Conservation (phyloP, 805 yeast genomes). For the Saccharomycopsis lassenensis region DNA sequence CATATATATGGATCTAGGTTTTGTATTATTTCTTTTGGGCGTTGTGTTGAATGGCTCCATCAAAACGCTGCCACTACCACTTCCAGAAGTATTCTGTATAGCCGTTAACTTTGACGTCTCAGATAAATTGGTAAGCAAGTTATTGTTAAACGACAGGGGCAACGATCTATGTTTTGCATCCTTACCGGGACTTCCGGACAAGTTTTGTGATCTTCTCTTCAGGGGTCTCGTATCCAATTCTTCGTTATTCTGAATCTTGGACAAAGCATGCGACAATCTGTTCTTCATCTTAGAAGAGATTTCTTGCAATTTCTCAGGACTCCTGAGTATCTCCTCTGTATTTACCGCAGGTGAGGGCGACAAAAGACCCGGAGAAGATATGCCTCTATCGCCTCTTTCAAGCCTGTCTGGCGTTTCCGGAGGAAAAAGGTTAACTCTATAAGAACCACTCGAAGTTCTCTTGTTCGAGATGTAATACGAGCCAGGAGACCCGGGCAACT, state of each 20-base stretch:
- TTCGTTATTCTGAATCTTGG: conserved; percentile 21
- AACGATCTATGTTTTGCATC: conserved; percentile 10
- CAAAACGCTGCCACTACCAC: conserved; percentile 1
- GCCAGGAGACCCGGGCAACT: conserved; percentile 8
- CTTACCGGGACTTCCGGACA: background rate
- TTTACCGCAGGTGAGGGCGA: conserved; percentile 2
- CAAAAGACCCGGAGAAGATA: conserved; percentile 4
- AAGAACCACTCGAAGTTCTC: conserved; percentile 4
- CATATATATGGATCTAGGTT: background rate
- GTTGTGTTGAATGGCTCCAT: conserved; percentile 18
- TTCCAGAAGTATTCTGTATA: background rate
- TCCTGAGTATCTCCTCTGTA: conserved; percentile 14
- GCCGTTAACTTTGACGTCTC: background rate
- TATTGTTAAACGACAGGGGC: conserved; percentile 7
- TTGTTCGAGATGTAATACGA: conserved; percentile 1
- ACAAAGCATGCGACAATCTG: conserved; percentile 22
- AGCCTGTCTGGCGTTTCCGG: conserved; percentile 15
- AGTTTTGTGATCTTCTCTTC: conserved; percentile 5
- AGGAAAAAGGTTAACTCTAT: conserved; percentile 1
- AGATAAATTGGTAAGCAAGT: conserved; percentile 5
- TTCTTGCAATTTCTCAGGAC: conserved; percentile 18
- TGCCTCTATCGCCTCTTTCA: background rate
- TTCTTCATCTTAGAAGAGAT: conserved; percentile 20
- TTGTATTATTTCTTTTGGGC: conserved; percentile 4
- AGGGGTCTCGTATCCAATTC: background rate